These are phyloP conservation scores for Erodium trifolium DNA, from an alignment of 441 rosid genomes.

Conservation along the genomic window DNA sequence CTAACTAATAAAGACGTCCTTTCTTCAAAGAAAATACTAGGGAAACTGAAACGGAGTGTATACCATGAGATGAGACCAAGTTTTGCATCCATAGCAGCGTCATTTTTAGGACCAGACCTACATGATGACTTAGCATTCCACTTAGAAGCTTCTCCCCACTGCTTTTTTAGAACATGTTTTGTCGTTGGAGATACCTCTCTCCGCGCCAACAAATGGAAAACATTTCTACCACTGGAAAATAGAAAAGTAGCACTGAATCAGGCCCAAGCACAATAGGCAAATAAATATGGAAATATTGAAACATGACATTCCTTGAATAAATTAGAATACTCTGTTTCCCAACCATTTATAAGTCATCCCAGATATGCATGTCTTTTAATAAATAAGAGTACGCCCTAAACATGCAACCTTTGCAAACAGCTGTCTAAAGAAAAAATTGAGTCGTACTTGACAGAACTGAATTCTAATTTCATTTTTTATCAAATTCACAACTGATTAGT, in stretches of 20 bases:
- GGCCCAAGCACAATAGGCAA: background rate
- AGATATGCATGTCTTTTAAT: background rate
- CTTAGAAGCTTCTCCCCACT: constrained; percentile 40
- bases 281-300: background rate
- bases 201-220: constrained; percentile 41
- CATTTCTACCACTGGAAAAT: constrained; percentile 39
- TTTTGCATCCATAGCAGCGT: constrained; percentile 38
- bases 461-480: too few species aligned
- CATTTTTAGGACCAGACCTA: constrained; percentile 22
- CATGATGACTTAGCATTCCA: constrained; percentile 25
- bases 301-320: background rate
- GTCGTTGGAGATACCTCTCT: constrained; percentile 56
- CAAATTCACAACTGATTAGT: too few species aligned
- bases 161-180: constrained; percentile 39
- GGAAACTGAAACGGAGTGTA: background rate
- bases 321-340: background rate
- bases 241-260: background rate
- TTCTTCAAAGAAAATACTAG: too few species aligned
- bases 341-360: background rate
- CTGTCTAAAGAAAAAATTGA: too few species aligned
- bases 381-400: background rate
- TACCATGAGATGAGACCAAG: constrained; percentile 62
- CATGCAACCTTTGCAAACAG: too few species aligned
- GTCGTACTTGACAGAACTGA: too few species aligned
- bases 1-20: too few species aligned